Base-by-base conservation (phyloP, 1,139 yeast species). In the Yamadazyma songkhlaensis region DNA sequence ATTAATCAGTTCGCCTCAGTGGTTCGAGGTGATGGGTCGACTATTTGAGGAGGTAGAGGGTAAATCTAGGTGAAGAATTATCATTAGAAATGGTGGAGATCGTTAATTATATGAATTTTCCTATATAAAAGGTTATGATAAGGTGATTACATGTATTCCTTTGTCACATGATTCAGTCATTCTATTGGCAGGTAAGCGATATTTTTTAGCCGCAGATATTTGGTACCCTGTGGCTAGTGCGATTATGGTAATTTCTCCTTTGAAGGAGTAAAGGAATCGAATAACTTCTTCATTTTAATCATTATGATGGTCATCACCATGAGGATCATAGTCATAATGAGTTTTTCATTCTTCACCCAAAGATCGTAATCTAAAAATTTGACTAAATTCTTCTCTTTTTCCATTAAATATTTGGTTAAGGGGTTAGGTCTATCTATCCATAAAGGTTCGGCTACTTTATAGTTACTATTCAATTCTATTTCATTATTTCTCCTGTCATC, bases 381-480 rank as follows among this genome's bases (percentile, higher is more conserved):
- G 9, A 70, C 53, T 37, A 60, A 64, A 40, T 66, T 71, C 25
- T 52, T 47, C 39, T 59, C 54, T 42, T 59, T 61, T 38, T 65
- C 64, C 20, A 42, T 37, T 34, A 67, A 37, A 47, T 66, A 70
- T 13, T 67, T 41, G 25, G 55, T 48, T 41, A 61, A 59, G 7
- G 73, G 62, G 37, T 67, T 58, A 34, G 60, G 60, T 17, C 57
- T 51, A 2, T 58, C 50, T 31, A 51, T 48, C 63, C 64, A 58
- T 12, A 53, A 49, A 9, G 67, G 71, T 12, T 68, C 72, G 2
- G 57, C 64, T 35, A 60, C 55, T 15, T 54, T 53, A 39, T 59
- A 64, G 34, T 67, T 62, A 36, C 72, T 60, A 49, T 81, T 81
- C 43, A 82, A 67, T 49, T 83, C 89, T 29, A 67, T 60, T 41